Conservation (phyloP, 768 basidiomycete genomes). For the Mycena sanguinolenta region DNA sequence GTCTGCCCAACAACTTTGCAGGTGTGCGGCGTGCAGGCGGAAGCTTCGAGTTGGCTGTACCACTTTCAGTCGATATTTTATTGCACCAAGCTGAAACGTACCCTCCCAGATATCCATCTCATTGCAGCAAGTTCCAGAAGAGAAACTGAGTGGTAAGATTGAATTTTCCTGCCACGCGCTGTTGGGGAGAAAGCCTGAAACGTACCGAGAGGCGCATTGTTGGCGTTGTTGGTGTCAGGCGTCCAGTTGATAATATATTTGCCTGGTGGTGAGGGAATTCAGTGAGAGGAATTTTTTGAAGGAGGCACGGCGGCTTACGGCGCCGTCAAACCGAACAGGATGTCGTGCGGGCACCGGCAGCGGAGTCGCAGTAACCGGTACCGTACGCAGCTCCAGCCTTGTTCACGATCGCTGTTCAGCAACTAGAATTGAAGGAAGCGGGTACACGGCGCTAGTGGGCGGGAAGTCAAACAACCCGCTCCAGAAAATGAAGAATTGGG, state of each 20-base stretch:
- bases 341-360: slow-evolving; percentile 1
- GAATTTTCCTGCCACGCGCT: too few relatives aligned
- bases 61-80: too few relatives aligned
- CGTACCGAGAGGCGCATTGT: neutral
- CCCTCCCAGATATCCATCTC: slow-evolving; percentile 36
- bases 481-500: too few relatives aligned
- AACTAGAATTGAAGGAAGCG: slow-evolving; percentile 20
- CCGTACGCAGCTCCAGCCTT: slow-evolving; percentile 65
- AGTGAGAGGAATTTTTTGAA: too few relatives aligned
- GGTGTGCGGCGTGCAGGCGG: slow-evolving; percentile 57
- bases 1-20: neutral
- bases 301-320: too few relatives aligned
- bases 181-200: neutral
- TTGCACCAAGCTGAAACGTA: too few relatives aligned
- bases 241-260: slow-evolving; percentile 24
- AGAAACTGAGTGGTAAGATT: too few relatives aligned
- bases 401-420: slow-evolving; percentile 36
- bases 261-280: too few relatives aligned
- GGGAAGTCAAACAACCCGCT: too few relatives aligned
- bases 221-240: slow-evolving; percentile 18
- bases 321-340: slow-evolving; percentile 8
- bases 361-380: slow-evolving; percentile 45
- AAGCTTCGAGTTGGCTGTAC: slow-evolving; percentile 39
- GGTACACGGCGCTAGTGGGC: too few relatives aligned
- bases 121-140: slow-evolving; percentile 28